A percentile compares a stretch with the other conserved stretches of the same genome.
These are phyloP conservation scores for Beta vulgaris DNA, from an alignment of 148 eudicot genomes.

Conservation along the genomic window DNA sequence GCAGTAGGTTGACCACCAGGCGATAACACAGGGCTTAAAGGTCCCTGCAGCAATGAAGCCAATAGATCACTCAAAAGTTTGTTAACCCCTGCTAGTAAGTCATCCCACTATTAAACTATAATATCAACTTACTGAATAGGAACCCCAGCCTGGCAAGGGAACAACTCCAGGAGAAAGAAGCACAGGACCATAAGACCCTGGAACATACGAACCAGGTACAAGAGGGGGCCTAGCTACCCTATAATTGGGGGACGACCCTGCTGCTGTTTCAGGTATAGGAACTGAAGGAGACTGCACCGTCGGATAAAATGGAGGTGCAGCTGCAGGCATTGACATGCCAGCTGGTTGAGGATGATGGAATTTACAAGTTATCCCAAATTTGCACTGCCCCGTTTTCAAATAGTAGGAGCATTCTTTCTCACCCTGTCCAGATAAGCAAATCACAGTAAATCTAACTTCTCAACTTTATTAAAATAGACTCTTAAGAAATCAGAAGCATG, in stretches of 20 bases:
- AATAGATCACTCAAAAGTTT: neutral
- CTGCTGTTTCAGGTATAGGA: constrained; percentile 54
- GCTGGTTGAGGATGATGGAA: constrained; percentile 90
- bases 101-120: constrained; percentile 6
- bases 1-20: constrained; percentile 64
- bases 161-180: constrained; percentile 77
- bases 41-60: constrained; percentile 52
- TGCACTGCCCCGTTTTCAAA: constrained; percentile 99
- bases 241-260: constrained; percentile 43
- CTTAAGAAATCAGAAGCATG: neutral
- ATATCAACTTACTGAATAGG: constrained; percentile 62
- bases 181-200: constrained; percentile 78
- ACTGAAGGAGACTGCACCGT: constrained; percentile 80
- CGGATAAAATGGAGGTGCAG: constrained; percentile 91
- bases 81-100: neutral
- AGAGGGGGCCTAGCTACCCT: constrained; percentile 73
- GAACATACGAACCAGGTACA: constrained; percentile 68
- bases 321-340: constrained; percentile 51
- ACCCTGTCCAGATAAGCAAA: constrained; percentile 46
- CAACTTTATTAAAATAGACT: neutral
- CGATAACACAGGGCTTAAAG: constrained; percentile 70
- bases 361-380: constrained; percentile 88
- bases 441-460: neutral
- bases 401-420: constrained; percentile 97
- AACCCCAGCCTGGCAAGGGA: constrained; percentile 77